Evolutionary conservation across 768 basidiomycete genomes (phyloP).

Genomic region (Boletus rufocinnamomeus): DNA sequence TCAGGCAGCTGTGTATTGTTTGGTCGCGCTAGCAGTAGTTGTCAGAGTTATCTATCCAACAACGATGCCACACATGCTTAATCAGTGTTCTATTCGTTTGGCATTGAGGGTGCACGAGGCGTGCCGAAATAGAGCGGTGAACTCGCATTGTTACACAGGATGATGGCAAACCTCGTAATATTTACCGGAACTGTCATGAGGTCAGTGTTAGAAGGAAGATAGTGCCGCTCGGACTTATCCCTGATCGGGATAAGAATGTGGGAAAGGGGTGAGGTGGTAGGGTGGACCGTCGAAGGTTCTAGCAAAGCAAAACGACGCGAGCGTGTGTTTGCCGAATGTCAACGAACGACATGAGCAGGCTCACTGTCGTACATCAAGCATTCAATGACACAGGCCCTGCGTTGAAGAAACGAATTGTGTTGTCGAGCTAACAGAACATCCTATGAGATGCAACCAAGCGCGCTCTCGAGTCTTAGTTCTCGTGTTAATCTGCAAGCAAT

Average conservation of each 20-base stretch:
- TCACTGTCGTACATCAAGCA: neutral
- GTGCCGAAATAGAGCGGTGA: neutral
- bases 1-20: neutral
- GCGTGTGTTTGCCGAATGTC: neutral
- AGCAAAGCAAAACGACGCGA: neutral
- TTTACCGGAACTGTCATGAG: neutral
- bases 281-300: neutral
- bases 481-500: neutral
- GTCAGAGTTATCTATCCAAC: neutral
- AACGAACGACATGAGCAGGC: neutral
- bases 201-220: no score
- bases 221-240: no score
- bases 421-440: neutral
- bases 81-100: neutral
- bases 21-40: neutral
- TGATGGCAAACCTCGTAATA: neutral
- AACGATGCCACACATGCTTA: no score
- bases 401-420: neutral
- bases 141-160: neutral
- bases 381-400: neutral
- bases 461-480: neutral
- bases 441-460: no score
- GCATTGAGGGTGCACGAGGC: neutral
- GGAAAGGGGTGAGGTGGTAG: neutral
- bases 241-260: neutral